These are phyloP conservation scores for Populus nigra DNA, from an alignment of 345 rosid genomes.

Conservation along the genomic window DNA sequence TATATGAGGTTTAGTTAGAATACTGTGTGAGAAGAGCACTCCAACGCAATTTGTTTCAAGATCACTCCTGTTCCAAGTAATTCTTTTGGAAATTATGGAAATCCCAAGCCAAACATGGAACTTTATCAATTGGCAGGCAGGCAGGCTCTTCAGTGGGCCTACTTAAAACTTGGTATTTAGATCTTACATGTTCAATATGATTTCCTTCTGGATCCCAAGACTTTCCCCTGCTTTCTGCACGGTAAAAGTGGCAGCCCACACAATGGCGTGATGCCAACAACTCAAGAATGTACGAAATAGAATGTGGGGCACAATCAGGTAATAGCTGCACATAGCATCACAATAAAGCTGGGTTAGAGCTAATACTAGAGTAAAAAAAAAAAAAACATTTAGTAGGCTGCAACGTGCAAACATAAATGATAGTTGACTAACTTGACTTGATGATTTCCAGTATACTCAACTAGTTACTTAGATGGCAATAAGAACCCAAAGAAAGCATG, in stretches of 20 bases:
- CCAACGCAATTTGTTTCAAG: not conserved
- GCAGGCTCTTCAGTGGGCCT: not conserved
- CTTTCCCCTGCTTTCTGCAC: slow-evolving; percentile 74
- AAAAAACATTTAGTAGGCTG: not conserved
- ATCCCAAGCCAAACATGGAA: not conserved
- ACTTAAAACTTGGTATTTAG: not conserved
- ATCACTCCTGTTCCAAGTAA: not conserved
- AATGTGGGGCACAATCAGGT: slow-evolving; percentile 90
- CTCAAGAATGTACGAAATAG: slow-evolving; percentile 74
- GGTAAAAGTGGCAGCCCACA: slow-evolving; percentile 81
- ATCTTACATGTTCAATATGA: slow-evolving; percentile 61
- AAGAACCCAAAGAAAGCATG: not conserved
- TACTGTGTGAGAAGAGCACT: not conserved
- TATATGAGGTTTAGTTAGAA: not conserved
- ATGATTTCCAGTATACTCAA: not conserved
- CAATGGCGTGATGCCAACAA: slow-evolving; percentile 63
- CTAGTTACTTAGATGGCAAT: not conserved
- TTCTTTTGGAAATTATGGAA: not conserved
- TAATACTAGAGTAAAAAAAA: not conserved
- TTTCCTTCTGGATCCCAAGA: slow-evolving; percentile 81
- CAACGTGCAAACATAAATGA: not conserved
- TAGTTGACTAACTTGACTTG: not conserved
- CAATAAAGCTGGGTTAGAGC: not conserved
- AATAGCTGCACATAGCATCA: slow-evolving; percentile 56
- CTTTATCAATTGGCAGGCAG: not conserved